Percentiles rank a stretch among this genome's conserved stretches.
These are phyloP conservation scores for Petasospora rhodanensis DNA, from an alignment of 1,139 yeast genomes.

Conservation along the genomic window DNA sequence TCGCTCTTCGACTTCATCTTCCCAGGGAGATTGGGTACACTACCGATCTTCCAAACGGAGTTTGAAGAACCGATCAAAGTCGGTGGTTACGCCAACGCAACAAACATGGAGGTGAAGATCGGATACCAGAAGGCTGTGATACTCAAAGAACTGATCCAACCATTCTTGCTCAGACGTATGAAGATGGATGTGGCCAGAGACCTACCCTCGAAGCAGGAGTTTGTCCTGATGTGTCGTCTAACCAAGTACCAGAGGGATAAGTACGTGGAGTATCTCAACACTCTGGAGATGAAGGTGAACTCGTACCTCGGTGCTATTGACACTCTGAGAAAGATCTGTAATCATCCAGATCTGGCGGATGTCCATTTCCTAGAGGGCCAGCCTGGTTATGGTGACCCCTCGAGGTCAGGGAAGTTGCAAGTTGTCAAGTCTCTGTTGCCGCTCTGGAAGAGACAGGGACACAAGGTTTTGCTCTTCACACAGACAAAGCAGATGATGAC, in stretches of 20 bases:
- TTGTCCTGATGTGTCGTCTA: slow-evolving; percentile 85
- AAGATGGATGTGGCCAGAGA: slow-evolving; percentile 97
- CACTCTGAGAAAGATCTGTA: slow-evolving; percentile 83
- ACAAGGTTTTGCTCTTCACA: slow-evolving; percentile 76
- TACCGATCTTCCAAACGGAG: slow-evolving; percentile 91
- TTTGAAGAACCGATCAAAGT: slow-evolving; percentile 89
- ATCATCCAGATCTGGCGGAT: slow-evolving; percentile 87
- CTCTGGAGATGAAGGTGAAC: slow-evolving; percentile 74
- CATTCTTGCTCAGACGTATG: slow-evolving; percentile 79
- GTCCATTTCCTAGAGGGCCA: slow-evolving; percentile 42
- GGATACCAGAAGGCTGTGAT: slow-evolving; percentile 96
- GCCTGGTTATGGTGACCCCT: slow-evolving; percentile 57
- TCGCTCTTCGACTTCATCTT: slow-evolving; percentile 90
- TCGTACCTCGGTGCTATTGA: slow-evolving; percentile 89
- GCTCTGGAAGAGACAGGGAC: slow-evolving; percentile 74
- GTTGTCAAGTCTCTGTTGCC: slow-evolving; percentile 73
- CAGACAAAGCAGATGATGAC: slow-evolving; percentile 95
- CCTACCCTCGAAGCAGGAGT: slow-evolving; percentile 87
- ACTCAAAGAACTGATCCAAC: slow-evolving; percentile 80
- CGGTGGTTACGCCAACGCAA: slow-evolving; percentile 99
- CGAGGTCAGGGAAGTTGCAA: slow-evolving; percentile 84
- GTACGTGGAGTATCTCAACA: slow-evolving; percentile 67
- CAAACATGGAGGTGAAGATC: slow-evolving; percentile 92
- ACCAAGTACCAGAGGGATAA: slow-evolving; percentile 72
- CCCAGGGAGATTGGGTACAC: slow-evolving; percentile 90